A percentile compares a stretch with the other conserved stretches of the same genome.
Evolutionary conservation across 2,329 filamentous ascomycete genomes (phyloP).

Genomic region (Claviceps digitariae): DNA sequence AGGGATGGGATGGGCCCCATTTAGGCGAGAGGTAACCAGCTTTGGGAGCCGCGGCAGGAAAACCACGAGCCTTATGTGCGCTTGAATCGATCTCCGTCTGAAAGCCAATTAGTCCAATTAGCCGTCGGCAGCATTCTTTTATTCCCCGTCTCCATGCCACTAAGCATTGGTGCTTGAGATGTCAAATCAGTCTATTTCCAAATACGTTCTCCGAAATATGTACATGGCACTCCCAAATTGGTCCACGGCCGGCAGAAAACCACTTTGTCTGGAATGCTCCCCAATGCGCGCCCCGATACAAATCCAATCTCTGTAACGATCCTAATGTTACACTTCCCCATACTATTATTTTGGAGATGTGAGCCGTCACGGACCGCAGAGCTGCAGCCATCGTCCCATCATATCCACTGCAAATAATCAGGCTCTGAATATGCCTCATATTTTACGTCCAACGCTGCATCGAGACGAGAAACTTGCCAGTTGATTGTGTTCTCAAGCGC

Average conservation of each 20-base stretch:
- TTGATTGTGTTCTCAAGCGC: neutral
- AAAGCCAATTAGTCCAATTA: neutral
- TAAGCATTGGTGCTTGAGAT: neutral
- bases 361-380: too few species aligned
- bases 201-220: neutral
- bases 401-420: too few species aligned
- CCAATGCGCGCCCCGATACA: neutral
- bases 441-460: neutral
- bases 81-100: neutral
- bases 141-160: neutral
- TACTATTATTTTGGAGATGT: too few species aligned
- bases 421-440: too few species aligned
- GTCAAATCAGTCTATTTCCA: neutral
- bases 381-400: too few species aligned
- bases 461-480: neutral
- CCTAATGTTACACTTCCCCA: neutral
- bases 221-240: neutral
- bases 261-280: neutral
- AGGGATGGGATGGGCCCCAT: too few species aligned
- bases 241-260: neutral
- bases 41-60: neutral
- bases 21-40: too few species aligned
- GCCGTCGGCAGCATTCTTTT: neutral
- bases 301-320: neutral
- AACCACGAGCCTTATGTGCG: neutral